These are phyloP conservation scores for Backusella sp. DNA, from an alignment of 192 early-diverging fungal species.

Conservation along the genomic window DNA sequence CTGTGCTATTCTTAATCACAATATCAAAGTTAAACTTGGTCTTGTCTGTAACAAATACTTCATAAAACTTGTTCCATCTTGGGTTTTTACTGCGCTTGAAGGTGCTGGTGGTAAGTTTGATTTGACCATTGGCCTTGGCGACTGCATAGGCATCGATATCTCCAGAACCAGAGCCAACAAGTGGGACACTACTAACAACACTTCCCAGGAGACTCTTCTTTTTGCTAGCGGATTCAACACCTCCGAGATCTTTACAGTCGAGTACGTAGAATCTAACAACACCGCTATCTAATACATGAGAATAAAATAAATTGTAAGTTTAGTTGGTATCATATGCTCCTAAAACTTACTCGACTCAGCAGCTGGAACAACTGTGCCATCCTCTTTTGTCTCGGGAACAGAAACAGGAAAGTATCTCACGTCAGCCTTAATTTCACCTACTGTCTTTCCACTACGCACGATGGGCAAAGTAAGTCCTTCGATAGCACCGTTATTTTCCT, in stretches of 20 bases:
- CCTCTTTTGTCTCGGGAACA: conserved; percentile 34
- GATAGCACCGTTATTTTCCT: conserved; percentile 34
- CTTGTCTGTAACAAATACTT: conserved; percentile 72
- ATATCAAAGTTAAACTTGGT: conserved; percentile 57
- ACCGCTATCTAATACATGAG: conserved; percentile 49
- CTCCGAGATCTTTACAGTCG: conserved; percentile 63
- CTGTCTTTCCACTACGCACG: conserved; percentile 38
- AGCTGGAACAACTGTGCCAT: conserved; percentile 39
- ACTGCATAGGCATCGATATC: conserved; percentile 50
- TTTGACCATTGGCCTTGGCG: conserved; percentile 52
- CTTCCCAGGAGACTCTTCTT: conserved; percentile 3
- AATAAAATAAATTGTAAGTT: conserved; percentile 10
- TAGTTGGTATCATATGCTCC: conserved; percentile 4
- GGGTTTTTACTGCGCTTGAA: conserved; percentile 77
- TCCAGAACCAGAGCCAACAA: conserved; percentile 22
- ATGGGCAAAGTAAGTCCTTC: conserved; percentile 42
- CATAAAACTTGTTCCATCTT: conserved; percentile 71
- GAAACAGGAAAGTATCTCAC: conserved; percentile 45
- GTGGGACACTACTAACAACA: conserved; percentile 20
- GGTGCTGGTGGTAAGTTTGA: conserved; percentile 55
- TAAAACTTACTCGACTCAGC: conserved; percentile 47
- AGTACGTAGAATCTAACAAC: conserved; percentile 64
- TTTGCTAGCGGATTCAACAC: conserved; percentile 15
- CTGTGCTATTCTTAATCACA: conserved; percentile 53
- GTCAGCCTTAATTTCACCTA: conserved; percentile 43